Evolutionary conservation across 305 asterid species (phyloP).

Genomic region (Vinca major): DNA sequence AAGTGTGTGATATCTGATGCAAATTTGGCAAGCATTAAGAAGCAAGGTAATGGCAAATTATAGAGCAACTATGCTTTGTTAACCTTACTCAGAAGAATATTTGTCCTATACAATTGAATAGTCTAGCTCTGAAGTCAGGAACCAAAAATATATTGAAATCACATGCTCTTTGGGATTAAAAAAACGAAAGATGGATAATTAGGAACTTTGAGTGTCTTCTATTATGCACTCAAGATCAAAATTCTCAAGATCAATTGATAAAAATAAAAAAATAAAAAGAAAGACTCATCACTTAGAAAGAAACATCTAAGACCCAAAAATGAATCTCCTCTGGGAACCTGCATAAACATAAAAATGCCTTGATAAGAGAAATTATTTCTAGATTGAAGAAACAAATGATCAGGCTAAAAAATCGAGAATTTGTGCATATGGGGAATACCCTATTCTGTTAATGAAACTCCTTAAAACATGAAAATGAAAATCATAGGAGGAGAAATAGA

Average conservation of each 20-base stretch:
- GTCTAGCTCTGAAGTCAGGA: slow-evolving; percentile 7
- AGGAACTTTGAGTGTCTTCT: slow-evolving; percentile 12
- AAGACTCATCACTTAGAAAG: slow-evolving; percentile 21
- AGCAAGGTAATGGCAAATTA: too few relatives aligned
- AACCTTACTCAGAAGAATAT: slow-evolving; percentile 13
- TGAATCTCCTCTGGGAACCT: slow-evolving; percentile 38
- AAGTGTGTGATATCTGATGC: too few relatives aligned
- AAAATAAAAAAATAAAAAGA: slow-evolving; percentile 2
- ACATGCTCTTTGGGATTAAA: slow-evolving; percentile 4
- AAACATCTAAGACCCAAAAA: slow-evolving; percentile 29
- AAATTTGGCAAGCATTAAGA: too few relatives aligned
- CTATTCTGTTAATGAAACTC: not conserved
- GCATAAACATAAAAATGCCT: slow-evolving; percentile 18
- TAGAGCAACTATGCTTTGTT: slow-evolving; percentile 7
- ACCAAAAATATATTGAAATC: not conserved
- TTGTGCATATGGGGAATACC: not conserved
- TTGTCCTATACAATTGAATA: slow-evolving; percentile 15
- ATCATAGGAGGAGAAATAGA: not conserved
- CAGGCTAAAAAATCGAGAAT: not conserved
- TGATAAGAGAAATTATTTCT: not conserved
- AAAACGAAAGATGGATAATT: slow-evolving; percentile 1
- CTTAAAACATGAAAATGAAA: not conserved
- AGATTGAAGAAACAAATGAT: not conserved
- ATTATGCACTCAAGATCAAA: slow-evolving; percentile 26
- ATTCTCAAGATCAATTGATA: slow-evolving; percentile 22